Evolutionary conservation across 2,329 filamentous ascomycete genomes (phyloP).

Genomic region (Tolypocladium tropicale): DNA sequence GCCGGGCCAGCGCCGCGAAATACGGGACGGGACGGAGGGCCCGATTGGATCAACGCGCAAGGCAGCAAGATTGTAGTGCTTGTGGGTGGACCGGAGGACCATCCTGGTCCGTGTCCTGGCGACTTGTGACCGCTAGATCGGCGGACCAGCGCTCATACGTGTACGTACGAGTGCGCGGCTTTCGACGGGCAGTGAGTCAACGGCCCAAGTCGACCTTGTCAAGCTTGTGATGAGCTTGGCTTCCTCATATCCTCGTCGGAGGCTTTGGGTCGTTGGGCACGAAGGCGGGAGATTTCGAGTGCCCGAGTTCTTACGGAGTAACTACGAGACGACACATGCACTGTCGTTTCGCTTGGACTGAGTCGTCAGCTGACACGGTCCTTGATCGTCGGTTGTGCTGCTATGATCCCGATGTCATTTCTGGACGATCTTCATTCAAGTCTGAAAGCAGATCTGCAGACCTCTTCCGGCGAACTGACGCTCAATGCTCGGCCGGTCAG

Average conservation of each 20-base stretch:
- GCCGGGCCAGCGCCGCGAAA: neutral
- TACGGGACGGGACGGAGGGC: neutral
- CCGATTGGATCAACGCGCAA: conserved; percentile 2
- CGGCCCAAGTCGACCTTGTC: neutral
- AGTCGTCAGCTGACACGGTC: neutral
- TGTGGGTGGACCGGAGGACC: neutral
- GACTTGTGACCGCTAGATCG: neutral
- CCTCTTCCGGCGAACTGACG: neutral
- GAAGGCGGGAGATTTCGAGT: neutral
- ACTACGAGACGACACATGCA: too few relatives aligned
- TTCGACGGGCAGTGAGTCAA: neutral
- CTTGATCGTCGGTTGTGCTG: neutral
- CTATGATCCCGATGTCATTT: too few relatives aligned
- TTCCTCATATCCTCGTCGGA: too few relatives aligned
- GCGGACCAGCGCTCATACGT: neutral
- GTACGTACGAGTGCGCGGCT: too few relatives aligned
- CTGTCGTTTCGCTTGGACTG: too few relatives aligned
- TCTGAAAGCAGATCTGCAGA: neutral
- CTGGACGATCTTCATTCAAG: neutral
- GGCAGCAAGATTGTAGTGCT: neutral
- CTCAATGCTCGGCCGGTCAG: neutral
- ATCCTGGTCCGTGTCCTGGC: neutral
- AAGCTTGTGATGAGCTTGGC: neutral
- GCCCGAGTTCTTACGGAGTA: too few relatives aligned
- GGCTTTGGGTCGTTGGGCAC: too few relatives aligned